Base-by-base conservation (phyloP, 2,329 filamentous ascomycete species). In the Hymenoscyphus scutula region DNA sequence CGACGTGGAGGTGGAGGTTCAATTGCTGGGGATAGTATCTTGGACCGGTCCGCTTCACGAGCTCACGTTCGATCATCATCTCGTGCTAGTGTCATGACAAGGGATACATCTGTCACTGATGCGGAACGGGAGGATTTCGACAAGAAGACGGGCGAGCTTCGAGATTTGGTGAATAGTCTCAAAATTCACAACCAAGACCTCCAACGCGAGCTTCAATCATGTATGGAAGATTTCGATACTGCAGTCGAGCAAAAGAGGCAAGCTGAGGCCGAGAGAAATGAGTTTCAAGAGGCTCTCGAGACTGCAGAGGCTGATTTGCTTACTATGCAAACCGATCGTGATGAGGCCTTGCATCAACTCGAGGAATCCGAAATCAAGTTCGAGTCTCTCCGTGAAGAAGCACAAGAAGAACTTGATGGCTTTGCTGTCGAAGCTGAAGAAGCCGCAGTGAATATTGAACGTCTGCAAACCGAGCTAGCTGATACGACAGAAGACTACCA, bases 21-120 rank as follows among this genome's bases (percentile, higher is more conserved):
- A 0, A 86, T 85, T 0, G 85, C 92, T 1, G 87, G 94, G 5
- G 95, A 98, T 73, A 97, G 92, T 74, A 89, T 98, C 53, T 84
- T 98, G 34, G 95, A 98, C 64, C 87, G 95, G n/a, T 97, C 94
- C 0, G 92, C 93, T 13, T 97, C 94, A 3, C 87, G 94, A 51
- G 88, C 92, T 10, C 84, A 86, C 60, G 85, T 88, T 64, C 84
- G 93, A 61, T 87, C 92, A 0, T 84, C 84, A 23, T 97, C 92
- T 3, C 83, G 91, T 30, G 89, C 89, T 0, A 78, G 80, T 56
- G 76, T 74, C 2, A 75, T 73, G 6, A 73, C 72, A 3, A 65
- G 70, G 37, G 66, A 73, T 41, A 72, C 68, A 32, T 64, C 78
- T 78, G 58, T 82, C 74, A 78, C 92, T 75, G 93, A 97, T 65